Evolutionary conservation across 805 yeast genomes (phyloP), one percentile per base, ranked within the genome.

Genomic region (Isabelozyma heimii): DNA sequence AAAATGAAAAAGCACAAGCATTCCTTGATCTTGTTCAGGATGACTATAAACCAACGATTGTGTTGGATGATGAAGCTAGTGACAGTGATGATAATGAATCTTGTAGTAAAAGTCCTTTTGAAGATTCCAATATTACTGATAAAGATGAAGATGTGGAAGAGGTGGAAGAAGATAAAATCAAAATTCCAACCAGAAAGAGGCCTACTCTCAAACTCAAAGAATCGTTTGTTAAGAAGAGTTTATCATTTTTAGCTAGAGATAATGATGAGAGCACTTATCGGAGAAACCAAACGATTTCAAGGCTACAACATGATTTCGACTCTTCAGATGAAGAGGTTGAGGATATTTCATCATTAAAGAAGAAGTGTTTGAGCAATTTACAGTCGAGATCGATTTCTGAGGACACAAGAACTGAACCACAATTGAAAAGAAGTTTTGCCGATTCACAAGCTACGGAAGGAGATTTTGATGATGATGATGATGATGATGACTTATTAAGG

Each of bases 1-100:
- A 78, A 46, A 80, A 80, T 55, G 80, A 81, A 12, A 84, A 77
- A 54, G 72, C 87, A 2, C 75, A 76, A 54, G 89, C 92, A 0
- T 87, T 87, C 57, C 87, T 83, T 59, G 82, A 81, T 37, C 75
- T 85, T 15, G 81, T 84, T 48, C 76, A 83, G 16, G 85, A 81
- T 20, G 59, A 58, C 17, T 52, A 52, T 6, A 66, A 61, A 2
- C 60, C 63, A 12, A 61, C 47, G 4, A 53, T 60, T 1, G 72
- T 68, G 41, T 61, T 59, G 30, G 66, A 60, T 3, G 60, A 56
- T 12, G 62, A 47, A 13, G 53, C 56, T 14, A 61, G 58, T 9
- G 60, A 58, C 17, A 60, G 61, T 26, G 57, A 53, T 4, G 51
- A 50, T 10, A 50, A 47, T 24, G 65, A 63, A 8, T 62, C 67